A percentile compares a stretch with the other conserved stretches of the same genome.
phyloP scores from a whole-genome alignment of 345 rosid genomes.

The Combretum micranthum region DNA sequence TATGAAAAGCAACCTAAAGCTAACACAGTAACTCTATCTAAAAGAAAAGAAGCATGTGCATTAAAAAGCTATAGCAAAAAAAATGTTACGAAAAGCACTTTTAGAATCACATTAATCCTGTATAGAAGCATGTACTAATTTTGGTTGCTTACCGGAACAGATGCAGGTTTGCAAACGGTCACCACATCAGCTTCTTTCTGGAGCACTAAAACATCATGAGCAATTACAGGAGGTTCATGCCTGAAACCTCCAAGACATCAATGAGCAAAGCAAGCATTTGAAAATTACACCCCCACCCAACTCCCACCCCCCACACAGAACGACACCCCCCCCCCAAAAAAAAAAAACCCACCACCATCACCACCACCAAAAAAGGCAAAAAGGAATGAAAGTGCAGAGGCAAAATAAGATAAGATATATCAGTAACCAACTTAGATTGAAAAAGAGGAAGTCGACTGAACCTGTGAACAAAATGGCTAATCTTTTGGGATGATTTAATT shows the following conservation, averaged over 20 bases:
- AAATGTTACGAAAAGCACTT: no score
- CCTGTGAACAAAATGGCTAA: constrained; percentile 92
- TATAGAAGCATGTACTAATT: no score
- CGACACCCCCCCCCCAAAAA: no score
- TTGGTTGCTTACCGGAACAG: constrained; percentile 66
- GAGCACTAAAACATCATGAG: constrained; percentile 52
- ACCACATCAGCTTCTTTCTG: constrained; percentile 64
- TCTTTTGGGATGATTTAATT: constrained; percentile 72
- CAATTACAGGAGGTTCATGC: constrained; percentile 88
- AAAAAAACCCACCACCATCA: no score
- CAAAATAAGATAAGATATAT: background rate
- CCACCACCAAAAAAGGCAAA: no score
- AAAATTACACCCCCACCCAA: background rate
- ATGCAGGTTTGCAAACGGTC: constrained; percentile 79
- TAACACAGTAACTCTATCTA: no score
- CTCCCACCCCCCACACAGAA: no score
- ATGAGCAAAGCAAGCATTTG: background rate
- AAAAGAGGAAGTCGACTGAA: constrained; percentile 7
- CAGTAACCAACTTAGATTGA: background rate
- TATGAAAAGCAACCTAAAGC: background rate
- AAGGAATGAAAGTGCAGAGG: background rate
- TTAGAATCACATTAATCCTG: no score
- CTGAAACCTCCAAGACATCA: constrained; percentile 46
- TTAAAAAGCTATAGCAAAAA: no score
- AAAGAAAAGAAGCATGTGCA: no score